Evolutionary conservation across 1,284 basidiomycete genomes (phyloP), one percentile per base, ranked within the genome.

Genomic region (Puccinia coronata): DNA sequence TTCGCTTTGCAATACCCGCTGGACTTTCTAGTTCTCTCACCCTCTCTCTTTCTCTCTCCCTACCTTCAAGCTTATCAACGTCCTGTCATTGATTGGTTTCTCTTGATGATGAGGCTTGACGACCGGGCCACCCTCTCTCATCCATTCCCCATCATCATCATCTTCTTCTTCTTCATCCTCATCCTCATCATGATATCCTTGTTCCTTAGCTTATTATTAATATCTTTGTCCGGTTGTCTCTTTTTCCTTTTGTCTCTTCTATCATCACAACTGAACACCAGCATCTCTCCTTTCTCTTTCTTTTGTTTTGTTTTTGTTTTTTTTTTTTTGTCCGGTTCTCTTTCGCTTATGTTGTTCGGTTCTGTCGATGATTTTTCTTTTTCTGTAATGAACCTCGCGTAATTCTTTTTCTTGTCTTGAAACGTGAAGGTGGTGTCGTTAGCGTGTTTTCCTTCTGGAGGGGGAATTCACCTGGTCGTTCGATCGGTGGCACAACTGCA

Each of bases 141-240:
- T 14, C 12, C 59, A 63, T 57, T 28, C 55, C 9, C 55, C 2
- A 28, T 16, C 55, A 25, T 12, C 28, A 59, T 31, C n/a, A 34
- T 12, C 31, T 39, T 20, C 59, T 23, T 16, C 4, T 20, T 63
- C 34, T 14, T 23, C 59, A 63, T 57, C 18, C 55, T 28, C 55
- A 8, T 57, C n/a, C 55, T 12, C 14, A 36, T 12, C 59, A 51
- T 11, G 31, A 31, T 39, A 23, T 63, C 28, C 9, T 51, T 63
- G 34, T 39, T 63, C 34, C 34, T 63, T 23, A 39, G 59, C 31
- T 63, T 63, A 63, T 39, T 63, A 63, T 63, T 63, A 39, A 63
- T 39, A 2, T 63, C 59, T 39, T 39, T 63, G 36, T 53, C 23
- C 5, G 51, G 28, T 59, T 59, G 57, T 14, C 28, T 59, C 31